Conservation (phyloP, 768 basidiomycete genomes). For the Hygrocybe coccinea region DNA sequence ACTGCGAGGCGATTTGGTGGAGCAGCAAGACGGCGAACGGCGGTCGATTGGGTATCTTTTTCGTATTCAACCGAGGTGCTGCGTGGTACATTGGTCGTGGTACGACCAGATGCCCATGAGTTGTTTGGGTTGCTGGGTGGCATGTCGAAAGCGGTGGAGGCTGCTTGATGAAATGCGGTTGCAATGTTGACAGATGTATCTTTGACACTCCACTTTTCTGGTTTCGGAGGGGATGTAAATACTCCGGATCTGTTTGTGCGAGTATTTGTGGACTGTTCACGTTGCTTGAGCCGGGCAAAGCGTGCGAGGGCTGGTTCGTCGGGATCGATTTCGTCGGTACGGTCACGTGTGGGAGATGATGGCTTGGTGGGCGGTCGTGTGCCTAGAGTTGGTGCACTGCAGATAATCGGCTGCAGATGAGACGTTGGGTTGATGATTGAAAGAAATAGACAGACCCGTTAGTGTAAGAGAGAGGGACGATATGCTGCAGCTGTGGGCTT, state of each 20-base stretch:
- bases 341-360: conserved; percentile 34
- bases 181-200: conserved; percentile 88
- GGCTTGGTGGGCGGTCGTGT: conserved; percentile 59
- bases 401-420: conserved; percentile 15
- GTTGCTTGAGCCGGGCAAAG: conserved; percentile 42
- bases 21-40: conserved; percentile 52
- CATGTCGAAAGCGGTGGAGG: conserved; percentile 39
- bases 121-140: conserved; percentile 50
- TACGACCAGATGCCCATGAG: conserved; percentile 60
- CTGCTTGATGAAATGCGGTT: conserved; percentile 73
- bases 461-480: conserved; percentile 54
- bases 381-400: conserved; percentile 51
- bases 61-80: conserved; percentile 82
- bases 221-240: conserved; percentile 48
- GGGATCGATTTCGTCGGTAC: conserved; percentile 35
- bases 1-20: conserved; percentile 49
- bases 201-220: conserved; percentile 68
- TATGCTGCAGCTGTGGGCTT: conserved; percentile 28
- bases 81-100: conserved; percentile 49
- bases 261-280: conserved; percentile 29
- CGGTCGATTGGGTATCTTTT: conserved; percentile 52
- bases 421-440: conserved; percentile 14
- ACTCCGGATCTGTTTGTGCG: conserved; percentile 29
- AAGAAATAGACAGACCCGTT: conserved; percentile 52
- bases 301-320: conserved; percentile 40